Conservation (phyloP, 2,329 filamentous ascomycete genomes). For the Dryadomyces quercivorus region DNA sequence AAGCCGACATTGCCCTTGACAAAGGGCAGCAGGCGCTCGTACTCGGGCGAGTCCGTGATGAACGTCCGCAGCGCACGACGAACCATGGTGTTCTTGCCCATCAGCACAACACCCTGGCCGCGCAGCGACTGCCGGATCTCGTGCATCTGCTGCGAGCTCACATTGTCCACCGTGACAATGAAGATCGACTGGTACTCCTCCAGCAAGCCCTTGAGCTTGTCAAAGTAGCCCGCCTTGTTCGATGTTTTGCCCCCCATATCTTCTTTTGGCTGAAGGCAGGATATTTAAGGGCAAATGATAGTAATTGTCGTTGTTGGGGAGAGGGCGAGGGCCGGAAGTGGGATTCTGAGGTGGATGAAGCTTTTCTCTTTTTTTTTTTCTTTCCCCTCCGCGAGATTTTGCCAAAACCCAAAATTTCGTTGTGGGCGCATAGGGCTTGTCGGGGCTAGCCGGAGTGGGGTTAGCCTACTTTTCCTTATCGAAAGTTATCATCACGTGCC, state of each 20-base stretch:
- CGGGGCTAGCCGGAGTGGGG: background rate
- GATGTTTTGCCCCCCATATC: conserved; percentile 92
- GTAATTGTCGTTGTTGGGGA: conserved; percentile 5
- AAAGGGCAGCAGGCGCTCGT: conserved; percentile 91
- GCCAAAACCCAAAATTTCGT: background rate
- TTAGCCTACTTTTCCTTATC: background rate
- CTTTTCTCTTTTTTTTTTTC: conserved; percentile 2
- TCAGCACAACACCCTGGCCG: conserved; percentile 86
- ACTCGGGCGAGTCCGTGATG: conserved; percentile 81
- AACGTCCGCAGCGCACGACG: conserved; percentile 97
- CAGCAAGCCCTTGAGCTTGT: conserved; percentile 96
- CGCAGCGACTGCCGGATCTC: conserved; percentile 93
- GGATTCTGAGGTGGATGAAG: conserved; percentile 4
- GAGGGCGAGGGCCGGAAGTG: background rate
- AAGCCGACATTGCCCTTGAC: conserved; percentile 98
- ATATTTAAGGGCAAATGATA: conserved; percentile 78
- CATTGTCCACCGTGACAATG: conserved; percentile 98
- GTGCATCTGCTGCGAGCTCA: conserved; percentile 99
- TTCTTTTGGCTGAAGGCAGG: conserved; percentile 92
- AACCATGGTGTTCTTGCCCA: conserved; percentile 99
- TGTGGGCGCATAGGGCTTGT: background rate
- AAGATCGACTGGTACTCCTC: conserved; percentile 96
- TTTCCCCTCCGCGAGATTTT: background rate
- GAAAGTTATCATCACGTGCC: background rate
- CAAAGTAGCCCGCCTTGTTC: conserved; percentile 96